Percentiles rank a stretch among this genome's conserved stretches.
Evolutionary conservation across 805 yeast species (phyloP).

Genomic region (Spathaspora sp.): DNA sequence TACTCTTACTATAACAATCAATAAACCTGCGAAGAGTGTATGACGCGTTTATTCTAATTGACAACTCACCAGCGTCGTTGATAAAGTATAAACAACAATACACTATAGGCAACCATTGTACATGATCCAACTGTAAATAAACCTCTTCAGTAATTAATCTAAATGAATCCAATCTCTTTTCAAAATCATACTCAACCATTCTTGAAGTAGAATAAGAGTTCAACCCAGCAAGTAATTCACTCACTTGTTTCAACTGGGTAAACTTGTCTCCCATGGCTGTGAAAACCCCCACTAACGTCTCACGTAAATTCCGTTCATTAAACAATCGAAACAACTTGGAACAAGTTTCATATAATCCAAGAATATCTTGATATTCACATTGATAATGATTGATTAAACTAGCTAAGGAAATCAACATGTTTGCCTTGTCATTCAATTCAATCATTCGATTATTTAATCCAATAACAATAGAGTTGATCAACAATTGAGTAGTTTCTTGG

Average conservation of each 20-base stretch:
- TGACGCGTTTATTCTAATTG: slow-evolving; percentile 75
- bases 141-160: slow-evolving; percentile 55
- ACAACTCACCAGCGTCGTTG: slow-evolving; percentile 73
- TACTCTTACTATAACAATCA: slow-evolving; percentile 44
- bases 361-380: slow-evolving; percentile 49
- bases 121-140: slow-evolving; percentile 40
- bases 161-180: slow-evolving; percentile 65
- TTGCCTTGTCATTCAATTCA: slow-evolving; percentile 48
- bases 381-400: slow-evolving; percentile 51
- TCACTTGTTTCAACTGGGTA: slow-evolving; percentile 39
- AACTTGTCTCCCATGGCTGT: slow-evolving; percentile 53
- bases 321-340: slow-evolving; percentile 58
- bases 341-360: slow-evolving; percentile 45
- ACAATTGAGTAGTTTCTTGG: slow-evolving; percentile 46
- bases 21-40: slow-evolving; percentile 60
- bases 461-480: slow-evolving; percentile 54
- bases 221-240: slow-evolving; percentile 55
- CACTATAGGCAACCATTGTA: slow-evolving; percentile 79
- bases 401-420: slow-evolving; percentile 55
- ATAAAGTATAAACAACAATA: slow-evolving; percentile 67
- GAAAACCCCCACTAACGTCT: slow-evolving; percentile 58
- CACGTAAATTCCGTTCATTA: slow-evolving; percentile 60
- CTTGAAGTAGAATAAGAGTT: slow-evolving; percentile 65
- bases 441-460: slow-evolving; percentile 58
- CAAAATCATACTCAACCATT: slow-evolving; percentile 77